Conservation (phyloP, 176 grass and related monocot genomes). For the Alloteropsis semialata region DNA sequence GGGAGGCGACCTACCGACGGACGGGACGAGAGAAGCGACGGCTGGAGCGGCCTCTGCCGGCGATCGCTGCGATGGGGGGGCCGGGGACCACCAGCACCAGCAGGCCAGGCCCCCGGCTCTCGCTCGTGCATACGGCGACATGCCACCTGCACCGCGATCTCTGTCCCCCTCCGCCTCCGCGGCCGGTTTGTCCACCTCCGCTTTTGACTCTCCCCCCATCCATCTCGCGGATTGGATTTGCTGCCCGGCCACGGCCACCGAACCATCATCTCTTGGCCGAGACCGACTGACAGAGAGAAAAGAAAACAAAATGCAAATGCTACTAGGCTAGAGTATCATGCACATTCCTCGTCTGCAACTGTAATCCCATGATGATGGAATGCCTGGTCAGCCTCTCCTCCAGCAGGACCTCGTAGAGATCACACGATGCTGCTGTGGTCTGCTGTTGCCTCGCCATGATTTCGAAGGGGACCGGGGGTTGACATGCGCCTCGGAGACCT, state of each 20-base stretch:
- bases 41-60: too few species aligned
- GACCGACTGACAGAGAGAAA: too few species aligned
- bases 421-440: neutral
- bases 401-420: neutral
- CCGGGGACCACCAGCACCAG: too few species aligned
- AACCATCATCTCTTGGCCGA: too few species aligned
- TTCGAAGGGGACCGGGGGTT: constrained; percentile 5
- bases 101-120: too few species aligned
- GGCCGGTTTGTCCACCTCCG: neutral
- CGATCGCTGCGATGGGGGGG: neutral
- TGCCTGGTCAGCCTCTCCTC: neutral
- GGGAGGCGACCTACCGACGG: neutral
- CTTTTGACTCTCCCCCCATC: neutral
- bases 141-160: constrained; percentile 28
- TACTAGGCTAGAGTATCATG: too few species aligned
- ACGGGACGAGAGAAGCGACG: neutral
- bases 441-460: neutral
- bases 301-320: too few species aligned
- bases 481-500: neutral
- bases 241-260: neutral
- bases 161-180: neutral
- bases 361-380: neutral
- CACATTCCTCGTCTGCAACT: neutral
- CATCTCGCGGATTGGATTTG: neutral
- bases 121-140: constrained; percentile 23